These are phyloP conservation scores for Penicillium psychrofluorescens DNA, from an alignment of 495 filamentous ascomycete species.

Conservation along the genomic window DNA sequence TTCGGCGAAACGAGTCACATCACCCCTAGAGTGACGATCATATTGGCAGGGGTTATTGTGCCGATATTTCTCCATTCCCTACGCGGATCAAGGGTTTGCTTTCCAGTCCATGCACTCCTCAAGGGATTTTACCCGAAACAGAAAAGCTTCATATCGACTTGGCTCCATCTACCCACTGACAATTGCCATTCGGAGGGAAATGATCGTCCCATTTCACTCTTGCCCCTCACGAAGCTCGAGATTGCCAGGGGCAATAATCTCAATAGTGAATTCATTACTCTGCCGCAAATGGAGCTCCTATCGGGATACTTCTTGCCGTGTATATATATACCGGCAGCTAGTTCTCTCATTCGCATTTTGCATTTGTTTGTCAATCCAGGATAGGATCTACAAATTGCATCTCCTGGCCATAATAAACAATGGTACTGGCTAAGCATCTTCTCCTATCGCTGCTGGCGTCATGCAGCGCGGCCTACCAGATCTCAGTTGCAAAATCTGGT, in stretches of 20 bases:
- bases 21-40: background rate
- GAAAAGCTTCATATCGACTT: constrained; percentile 3
- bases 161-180: background rate
- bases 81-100: background rate
- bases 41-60: background rate
- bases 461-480: constrained; percentile 19
- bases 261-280: too few relatives aligned
- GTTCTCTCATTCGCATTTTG: too few relatives aligned
- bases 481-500: constrained; percentile 38
- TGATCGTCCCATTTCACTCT: background rate
- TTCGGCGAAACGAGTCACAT: background rate
- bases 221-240: background rate
- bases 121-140: constrained; percentile 14
- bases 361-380: background rate
- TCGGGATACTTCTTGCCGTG: too few relatives aligned
- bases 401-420: constrained; percentile 1
- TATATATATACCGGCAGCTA: too few relatives aligned
- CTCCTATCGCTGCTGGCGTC: constrained; percentile 22
- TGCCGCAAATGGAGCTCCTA: too few relatives aligned
- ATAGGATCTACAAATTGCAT: constrained; percentile 3
- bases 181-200: background rate
- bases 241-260: background rate
- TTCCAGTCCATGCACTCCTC: constrained; percentile 8
- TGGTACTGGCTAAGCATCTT: constrained; percentile 16
- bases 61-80: constrained; percentile 8